Conservation (phyloP, 768 basidiomycete species). For the Lactifluus volemus region DNA sequence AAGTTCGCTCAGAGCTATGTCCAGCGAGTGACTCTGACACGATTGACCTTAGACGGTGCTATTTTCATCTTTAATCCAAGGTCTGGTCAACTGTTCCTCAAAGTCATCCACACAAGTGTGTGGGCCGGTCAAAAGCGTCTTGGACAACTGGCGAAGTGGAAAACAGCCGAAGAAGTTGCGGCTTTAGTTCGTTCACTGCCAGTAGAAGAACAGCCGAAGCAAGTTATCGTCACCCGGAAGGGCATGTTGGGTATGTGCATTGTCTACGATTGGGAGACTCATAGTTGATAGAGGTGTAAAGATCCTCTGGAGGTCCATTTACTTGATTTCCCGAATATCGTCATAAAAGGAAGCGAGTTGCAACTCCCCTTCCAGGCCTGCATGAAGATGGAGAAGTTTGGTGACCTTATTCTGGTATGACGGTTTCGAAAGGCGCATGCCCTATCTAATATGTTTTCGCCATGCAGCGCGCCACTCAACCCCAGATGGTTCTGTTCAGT, state of each 20-base stretch:
- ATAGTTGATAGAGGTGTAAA: slow-evolving; percentile 23
- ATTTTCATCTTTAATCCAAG: slow-evolving; percentile 99
- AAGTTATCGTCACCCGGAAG: slow-evolving; percentile 99
- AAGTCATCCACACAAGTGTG: slow-evolving; percentile 99
- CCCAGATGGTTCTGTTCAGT: slow-evolving; percentile 98
- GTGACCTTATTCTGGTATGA: slow-evolving; percentile 83
- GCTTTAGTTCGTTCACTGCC: slow-evolving; percentile 94
- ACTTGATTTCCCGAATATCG: slow-evolving; percentile 99
- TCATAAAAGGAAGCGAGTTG: slow-evolving; percentile 98
- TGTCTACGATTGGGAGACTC: background rate
- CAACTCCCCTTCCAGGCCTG: slow-evolving; percentile 99
- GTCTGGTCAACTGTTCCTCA: slow-evolving; percentile 95
- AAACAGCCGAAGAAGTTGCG: slow-evolving; percentile 99
- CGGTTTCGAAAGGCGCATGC: background rate
- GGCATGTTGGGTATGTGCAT: slow-evolving; percentile 83
- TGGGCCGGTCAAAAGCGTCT: slow-evolving; percentile 99
- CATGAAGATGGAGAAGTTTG: slow-evolving; percentile 99
- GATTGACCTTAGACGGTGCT: slow-evolving; percentile 57
- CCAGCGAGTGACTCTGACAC: background rate
- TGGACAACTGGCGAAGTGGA: slow-evolving; percentile 99
- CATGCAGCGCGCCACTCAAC: slow-evolving; percentile 83
- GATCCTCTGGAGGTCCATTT: slow-evolving; percentile 96
- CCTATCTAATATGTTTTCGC: slow-evolving; percentile 5
- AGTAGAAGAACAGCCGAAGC: slow-evolving; percentile 99
- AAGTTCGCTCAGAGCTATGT: slow-evolving; percentile 22